Evolutionary conservation across 2,329 filamentous ascomycete species (phyloP), one percentile per base, ranked within the genome.

Genomic region (Paecilomyces sp.): DNA sequence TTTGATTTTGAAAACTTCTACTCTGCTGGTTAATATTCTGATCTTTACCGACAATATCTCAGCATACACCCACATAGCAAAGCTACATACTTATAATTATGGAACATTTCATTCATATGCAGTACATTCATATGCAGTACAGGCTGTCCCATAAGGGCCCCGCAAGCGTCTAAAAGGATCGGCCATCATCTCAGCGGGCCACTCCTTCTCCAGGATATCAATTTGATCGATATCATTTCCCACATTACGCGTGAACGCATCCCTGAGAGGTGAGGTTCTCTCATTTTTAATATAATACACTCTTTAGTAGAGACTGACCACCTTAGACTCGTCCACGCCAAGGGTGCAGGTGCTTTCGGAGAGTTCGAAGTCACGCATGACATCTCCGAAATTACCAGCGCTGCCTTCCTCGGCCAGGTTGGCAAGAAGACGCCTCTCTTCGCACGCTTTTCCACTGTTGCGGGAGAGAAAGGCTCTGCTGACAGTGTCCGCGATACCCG

Each of bases 401-500:
- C 87, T 12, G 86, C 84, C 0, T 90, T 90, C 71, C 75, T 90
- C 15, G 71, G 69, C 8, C 70, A 73, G 1, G 71, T 78, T 15
- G 83, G 80, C 51, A 89, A 89, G 71, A 72, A 86, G 68, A 86
- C 87, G 0, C 79, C 85, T 0, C 77, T 86, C 0, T 90, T 90
- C 67, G 78, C 87, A 18, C 85, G 88, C n/a, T 89, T 91, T 70
- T 91, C 88, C 0, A 91, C 88, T 1, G 89, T 92, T 11, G 85
- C 87, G 18, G 87, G 87, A 2, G 87, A 83, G 34, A 80, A 85
- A n/a, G 89, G 88, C 31, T 88, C 85, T 65, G 82, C 86, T 1
- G 88, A 91, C 66, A 87, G 86, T 0, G 87, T 82, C 6, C 82
- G 89, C 34, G 88, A 91, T 76, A 86, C 90, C 0, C 88, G 88